phyloP scores from a whole-genome alignment of 495 filamentous ascomycete species.

The Hypoxylon rickii region DNA sequence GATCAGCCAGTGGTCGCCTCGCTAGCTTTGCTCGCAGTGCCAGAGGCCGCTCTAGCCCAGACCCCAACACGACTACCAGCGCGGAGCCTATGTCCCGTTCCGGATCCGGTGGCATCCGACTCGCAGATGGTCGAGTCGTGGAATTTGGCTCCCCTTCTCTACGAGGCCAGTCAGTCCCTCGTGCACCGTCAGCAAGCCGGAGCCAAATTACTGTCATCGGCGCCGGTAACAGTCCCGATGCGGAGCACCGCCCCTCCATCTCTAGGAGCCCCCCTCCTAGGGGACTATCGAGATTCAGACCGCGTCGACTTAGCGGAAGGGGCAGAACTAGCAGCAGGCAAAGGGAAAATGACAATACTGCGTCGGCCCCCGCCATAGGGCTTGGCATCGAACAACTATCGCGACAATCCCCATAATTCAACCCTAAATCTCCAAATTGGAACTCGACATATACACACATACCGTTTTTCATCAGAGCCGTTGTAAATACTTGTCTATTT shows the following conservation, averaged over 20 bases:
- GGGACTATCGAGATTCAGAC: constrained; percentile 8
- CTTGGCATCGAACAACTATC: constrained; percentile 19
- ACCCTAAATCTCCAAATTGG: neutral
- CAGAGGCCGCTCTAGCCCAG: neutral
- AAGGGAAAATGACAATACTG: neutral
- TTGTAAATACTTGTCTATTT: no score
- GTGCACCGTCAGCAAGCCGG: neutral
- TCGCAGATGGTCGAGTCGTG: constrained; percentile 37
- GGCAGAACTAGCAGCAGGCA: constrained; percentile 4
- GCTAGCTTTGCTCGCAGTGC: neutral
- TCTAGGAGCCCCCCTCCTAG: constrained; percentile 2
- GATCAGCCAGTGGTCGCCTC: constrained; percentile 12
- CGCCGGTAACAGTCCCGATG: neutral
- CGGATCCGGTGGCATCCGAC: constrained; percentile 36
- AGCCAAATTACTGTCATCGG: neutral
- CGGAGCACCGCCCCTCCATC: neutral
- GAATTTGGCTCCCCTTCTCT: constrained; percentile 38
- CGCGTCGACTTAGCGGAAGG: constrained; percentile 11
- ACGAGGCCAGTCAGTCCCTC: neutral
- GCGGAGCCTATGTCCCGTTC: constrained; percentile 37
- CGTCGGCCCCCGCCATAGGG: constrained; percentile 5
- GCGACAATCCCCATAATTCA: constrained; percentile 3
- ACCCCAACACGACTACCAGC: neutral
- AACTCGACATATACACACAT: constrained; percentile 10
- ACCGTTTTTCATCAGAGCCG: no score